Base-by-base conservation (phyloP, 2,329 filamentous ascomycete species). In the Hymenoscyphus repandus region DNA sequence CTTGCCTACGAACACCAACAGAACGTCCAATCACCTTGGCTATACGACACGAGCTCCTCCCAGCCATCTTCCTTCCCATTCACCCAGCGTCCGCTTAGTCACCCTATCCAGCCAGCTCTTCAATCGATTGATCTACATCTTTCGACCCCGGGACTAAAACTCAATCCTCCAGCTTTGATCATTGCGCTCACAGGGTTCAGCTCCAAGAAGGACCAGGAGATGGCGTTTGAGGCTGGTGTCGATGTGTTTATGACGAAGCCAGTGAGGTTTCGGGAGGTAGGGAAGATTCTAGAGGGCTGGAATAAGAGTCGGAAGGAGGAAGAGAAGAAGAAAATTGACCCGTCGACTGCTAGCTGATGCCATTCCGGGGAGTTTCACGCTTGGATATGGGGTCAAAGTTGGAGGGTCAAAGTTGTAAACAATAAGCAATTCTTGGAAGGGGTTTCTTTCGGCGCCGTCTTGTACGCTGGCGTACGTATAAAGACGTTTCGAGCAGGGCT, bases 191-290 rank as follows among this genome's bases (percentile, higher is more conserved):
- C 76, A 0, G 76, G 75, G 0, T 63, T 78, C n/a, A 75, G 72
- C 2, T 74, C 71, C 30, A 64, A 69, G 1, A 71, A 73, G 46
- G 74, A 74, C 2, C 69, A 73, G 47, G 66, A 71, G 22, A 71
- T 76, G 55, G 76, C 76, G 0, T 70, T 75, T 46, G 72, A 71
- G 0, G 76, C 73, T 30, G 78, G 78, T 0, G 66, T 80, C 5
- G 76, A 81, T 48, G 53, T 78, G 9, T 80, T 79, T 45, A 59
- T 79, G 17, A 77, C 76, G 12, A 78, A 78, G 61, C 76, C 75
- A 0, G 71, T 78, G 43, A 46, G 54, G 36, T 60, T 62, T 50
- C 34, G 49, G 20, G 56, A 59, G 33, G 53, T 61, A 7, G 56
- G 56, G 2, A 57, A 37, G 27, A 59, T 61, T 36, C 27, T 61